A percentile compares a stretch with the other conserved stretches of the same genome.
Conservation (phyloP, 345 rosid species). For the Murraya paniculata region DNA sequence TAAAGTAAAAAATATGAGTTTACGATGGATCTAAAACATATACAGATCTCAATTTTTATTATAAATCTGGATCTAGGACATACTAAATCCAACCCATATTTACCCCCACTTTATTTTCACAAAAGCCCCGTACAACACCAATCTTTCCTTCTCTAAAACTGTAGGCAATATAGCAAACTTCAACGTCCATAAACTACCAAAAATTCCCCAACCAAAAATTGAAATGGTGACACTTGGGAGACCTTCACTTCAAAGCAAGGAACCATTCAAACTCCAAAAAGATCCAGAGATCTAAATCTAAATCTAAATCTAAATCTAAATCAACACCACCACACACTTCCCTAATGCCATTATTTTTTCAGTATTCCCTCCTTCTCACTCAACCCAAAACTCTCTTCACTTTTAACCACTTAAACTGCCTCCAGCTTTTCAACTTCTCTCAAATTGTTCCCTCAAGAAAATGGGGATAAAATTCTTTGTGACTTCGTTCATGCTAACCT, state of each 20-base stretch:
- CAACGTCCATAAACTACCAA: neutral
- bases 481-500: constrained; percentile 49
- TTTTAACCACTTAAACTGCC: constrained; percentile 13
- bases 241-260: constrained; percentile 49
- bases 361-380: neutral
- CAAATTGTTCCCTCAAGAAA: constrained; percentile 4
- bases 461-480: constrained; percentile 56
- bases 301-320: neutral
- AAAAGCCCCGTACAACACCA: neutral
- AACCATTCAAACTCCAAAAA: constrained; percentile 8
- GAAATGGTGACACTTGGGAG: constrained; percentile 21
- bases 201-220: neutral
- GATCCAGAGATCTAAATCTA: neutral
- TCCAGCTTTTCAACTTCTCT: neutral
- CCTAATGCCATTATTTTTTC: neutral
- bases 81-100: too few relatives aligned
- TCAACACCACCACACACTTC: constrained; percentile 21
- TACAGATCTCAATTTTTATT: too few relatives aligned
- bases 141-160: too few relatives aligned
- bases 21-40: too few relatives aligned
- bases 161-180: constrained; percentile 16
- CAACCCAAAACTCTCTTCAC: neutral
- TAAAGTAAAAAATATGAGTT: too few relatives aligned
- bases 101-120: neutral
- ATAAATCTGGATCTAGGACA: too few relatives aligned